phyloP scores from a whole-genome alignment of 2,329 filamentous ascomycete species.

The Pyrenophora graminea region DNA sequence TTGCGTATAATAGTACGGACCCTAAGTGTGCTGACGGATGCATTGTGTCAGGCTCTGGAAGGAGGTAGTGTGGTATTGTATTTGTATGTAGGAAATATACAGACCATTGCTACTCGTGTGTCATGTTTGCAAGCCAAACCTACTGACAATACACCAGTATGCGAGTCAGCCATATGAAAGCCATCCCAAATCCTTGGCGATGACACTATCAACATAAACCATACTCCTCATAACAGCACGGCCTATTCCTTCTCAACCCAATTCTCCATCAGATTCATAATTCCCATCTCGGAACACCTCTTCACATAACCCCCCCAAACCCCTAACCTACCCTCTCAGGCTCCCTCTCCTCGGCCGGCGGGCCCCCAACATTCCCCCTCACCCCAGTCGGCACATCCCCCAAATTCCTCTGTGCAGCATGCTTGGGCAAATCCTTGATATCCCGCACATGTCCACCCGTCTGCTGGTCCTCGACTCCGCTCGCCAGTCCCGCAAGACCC shows the following conservation, averaged over 20 bases:
- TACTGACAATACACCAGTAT: too few species aligned
- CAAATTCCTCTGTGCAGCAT: slow-evolving; percentile 46
- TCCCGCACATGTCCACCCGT: slow-evolving; percentile 15
- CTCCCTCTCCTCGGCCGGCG: slow-evolving; percentile 42
- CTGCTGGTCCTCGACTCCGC: slow-evolving; percentile 16
- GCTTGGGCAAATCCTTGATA: slow-evolving; percentile 41
- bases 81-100: too few species aligned
- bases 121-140: too few species aligned
- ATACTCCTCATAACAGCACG: too few species aligned
- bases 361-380: slow-evolving; percentile 38
- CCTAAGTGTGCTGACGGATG: slow-evolving; percentile 37
- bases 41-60: slow-evolving; percentile 27
- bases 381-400: slow-evolving; percentile 42
- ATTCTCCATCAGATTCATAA: too few species aligned
- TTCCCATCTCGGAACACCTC: too few species aligned
- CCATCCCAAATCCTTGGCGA: too few species aligned
- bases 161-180: too few species aligned
- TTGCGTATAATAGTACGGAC: slow-evolving; percentile 46
- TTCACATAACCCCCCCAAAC: too few species aligned
- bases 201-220: too few species aligned
- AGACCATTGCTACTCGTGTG: too few species aligned
- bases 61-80: neutral
- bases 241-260: too few species aligned
- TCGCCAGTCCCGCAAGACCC: slow-evolving; percentile 52
- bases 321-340: slow-evolving; percentile 22